Evolutionary conservation across 345 rosid genomes (phyloP).

Genomic region (Psidium friedrichsthalianum): DNA sequence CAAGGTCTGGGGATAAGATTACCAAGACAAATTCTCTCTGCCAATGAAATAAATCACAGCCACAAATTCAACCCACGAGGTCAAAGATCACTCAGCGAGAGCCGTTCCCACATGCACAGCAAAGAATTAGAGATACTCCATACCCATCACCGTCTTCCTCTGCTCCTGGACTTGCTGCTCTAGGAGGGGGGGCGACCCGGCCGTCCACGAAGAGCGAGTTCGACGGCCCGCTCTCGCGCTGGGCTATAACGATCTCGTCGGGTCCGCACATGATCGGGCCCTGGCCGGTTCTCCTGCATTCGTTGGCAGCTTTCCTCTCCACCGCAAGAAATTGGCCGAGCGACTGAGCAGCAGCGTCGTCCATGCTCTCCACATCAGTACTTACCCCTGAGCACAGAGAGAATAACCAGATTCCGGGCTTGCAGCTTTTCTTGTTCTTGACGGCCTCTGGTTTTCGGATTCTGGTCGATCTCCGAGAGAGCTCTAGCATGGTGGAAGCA

Average conservation of each 20-base stretch:
- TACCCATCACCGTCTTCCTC: background rate
- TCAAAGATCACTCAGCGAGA: background rate
- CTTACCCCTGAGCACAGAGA: slow-evolving; percentile 36
- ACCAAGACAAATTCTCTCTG: background rate
- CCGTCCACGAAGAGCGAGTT: slow-evolving; percentile 26
- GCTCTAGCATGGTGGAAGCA: slow-evolving; percentile 33
- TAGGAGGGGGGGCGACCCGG: background rate
- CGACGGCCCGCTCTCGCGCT: background rate
- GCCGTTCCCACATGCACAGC: background rate
- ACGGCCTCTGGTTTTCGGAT: slow-evolving; percentile 13
- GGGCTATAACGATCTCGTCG: slow-evolving; percentile 12
- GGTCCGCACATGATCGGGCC: background rate
- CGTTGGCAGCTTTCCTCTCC: slow-evolving; percentile 34
- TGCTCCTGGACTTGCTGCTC: background rate
- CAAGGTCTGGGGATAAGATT: background rate
- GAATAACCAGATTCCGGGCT: slow-evolving; percentile 30
- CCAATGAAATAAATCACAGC: background rate
- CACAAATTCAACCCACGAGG: background rate
- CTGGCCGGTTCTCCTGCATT: slow-evolving; percentile 16
- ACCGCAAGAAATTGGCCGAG: slow-evolving; percentile 40
- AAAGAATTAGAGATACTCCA: background rate
- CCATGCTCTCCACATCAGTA: slow-evolving; percentile 14
- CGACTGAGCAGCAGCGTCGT: slow-evolving; percentile 17
- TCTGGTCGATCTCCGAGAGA: slow-evolving; percentile 38
- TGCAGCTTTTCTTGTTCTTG: slow-evolving; percentile 8